phyloP scores from a whole-genome alignment of 306 rosid genomes.

The Sicyos edulis region DNA sequence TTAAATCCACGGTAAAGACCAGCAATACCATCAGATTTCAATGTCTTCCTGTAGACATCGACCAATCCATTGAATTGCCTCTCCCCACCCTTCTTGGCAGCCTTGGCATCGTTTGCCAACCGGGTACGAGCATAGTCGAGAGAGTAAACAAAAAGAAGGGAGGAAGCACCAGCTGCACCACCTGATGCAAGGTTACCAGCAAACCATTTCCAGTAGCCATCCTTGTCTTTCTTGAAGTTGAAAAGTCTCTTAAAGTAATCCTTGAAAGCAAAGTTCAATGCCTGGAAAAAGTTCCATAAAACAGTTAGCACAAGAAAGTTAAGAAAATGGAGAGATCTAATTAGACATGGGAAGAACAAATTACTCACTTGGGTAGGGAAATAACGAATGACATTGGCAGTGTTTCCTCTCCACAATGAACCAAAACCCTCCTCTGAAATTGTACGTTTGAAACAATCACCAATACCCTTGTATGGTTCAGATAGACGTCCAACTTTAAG shows the following conservation, averaged over 20 bases:
- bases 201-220: conserved; percentile 81
- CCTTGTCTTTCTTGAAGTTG: conserved; percentile 65
- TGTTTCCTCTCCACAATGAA: conserved; percentile 86
- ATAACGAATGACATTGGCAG: conserved; percentile 84
- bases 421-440: conserved; percentile 65
- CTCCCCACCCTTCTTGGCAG: conserved; percentile 59
- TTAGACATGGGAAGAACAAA: neutral
- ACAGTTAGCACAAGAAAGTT: conserved; percentile 5
- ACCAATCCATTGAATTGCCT: conserved; percentile 75
- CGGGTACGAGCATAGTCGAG: conserved; percentile 83
- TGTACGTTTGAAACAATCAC: too few species aligned
- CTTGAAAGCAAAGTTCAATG: conserved; percentile 80
- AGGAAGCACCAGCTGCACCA: conserved; percentile 72
- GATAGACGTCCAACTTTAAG: too few species aligned
- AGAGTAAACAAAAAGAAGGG: conserved; percentile 62
- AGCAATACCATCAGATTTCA: conserved; percentile 60
- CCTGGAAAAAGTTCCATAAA: conserved; percentile 32
- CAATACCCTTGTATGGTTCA: too few species aligned
- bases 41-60: conserved; percentile 71
- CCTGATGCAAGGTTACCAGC: conserved; percentile 77
- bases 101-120: conserved; percentile 60
- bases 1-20: conserved; percentile 86
- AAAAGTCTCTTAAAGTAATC: conserved; percentile 72
- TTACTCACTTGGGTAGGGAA: conserved; percentile 63
- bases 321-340: neutral